Base-by-base conservation (phyloP, 2,329 filamentous ascomycete genomes). In the Aspergillus proliferans region DNA sequence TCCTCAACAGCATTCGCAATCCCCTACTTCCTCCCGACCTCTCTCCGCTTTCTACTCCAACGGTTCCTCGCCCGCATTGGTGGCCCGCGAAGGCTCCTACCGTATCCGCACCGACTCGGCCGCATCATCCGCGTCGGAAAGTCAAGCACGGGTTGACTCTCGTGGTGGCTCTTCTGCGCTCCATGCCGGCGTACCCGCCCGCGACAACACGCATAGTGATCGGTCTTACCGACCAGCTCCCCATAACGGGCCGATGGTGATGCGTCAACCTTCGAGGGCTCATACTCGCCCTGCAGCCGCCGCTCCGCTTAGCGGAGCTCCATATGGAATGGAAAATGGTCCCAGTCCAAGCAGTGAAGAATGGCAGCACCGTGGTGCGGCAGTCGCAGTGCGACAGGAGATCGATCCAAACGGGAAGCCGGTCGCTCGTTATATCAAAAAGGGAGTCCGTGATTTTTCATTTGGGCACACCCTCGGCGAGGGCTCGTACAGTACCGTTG, bases 401-500 rank as follows among this genome's bases (percentile, higher is more conserved):
- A 79, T 90, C 22, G 93, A 97, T 68, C 82, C 87, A 26, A 88
- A 85, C 57, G 93, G 93, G 18, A 87, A 88, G 57, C 83, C 88
- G 3, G 79, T 95, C 7, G 79, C 89, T 53, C 84, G 88, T 53
- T 85, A 88, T 51, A 85, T 97, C 47, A 97, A 97, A 70, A 98
- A 98, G 67, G 93, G 93, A 2, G 93, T 98, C 41, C 88, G 93
- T 57, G 93, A 98, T 72, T 98, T 98, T 70, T 86, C 85, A 34
- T 98, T 98, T 71, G 91, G 91, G 21, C 82, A 87, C 47, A 85
- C 92, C 2, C 77, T 98, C 2, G 93, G 93, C 50, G 93, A 98
- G 71, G 93, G 93, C 22, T 98, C 93, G 5, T 98, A 98, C 79
- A 97, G 92, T 64, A 96, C 91, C 7, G 93, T 98, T 34, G 83